phyloP scores from a whole-genome alignment of 176 grass and related monocot species.

The Microstegium vimineum region DNA sequence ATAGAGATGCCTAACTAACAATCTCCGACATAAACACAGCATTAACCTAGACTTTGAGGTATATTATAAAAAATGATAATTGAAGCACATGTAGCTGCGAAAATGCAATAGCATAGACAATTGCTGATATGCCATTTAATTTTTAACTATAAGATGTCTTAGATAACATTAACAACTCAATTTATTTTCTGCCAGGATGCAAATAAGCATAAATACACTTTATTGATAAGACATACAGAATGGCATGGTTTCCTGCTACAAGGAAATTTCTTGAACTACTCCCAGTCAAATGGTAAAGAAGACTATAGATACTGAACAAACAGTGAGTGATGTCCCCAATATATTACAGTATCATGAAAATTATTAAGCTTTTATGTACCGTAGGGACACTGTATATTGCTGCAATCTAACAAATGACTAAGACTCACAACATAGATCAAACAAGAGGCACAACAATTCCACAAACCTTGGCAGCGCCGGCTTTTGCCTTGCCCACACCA shows the following conservation, averaged over 20 bases:
- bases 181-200: neutral
- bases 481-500: slow-evolving; percentile 51
- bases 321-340: neutral
- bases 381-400: slow-evolving; percentile 1
- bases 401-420: neutral
- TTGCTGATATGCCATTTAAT: neutral
- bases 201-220: neutral
- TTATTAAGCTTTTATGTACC: neutral
- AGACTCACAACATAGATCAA: slow-evolving; percentile 15
- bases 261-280: neutral
- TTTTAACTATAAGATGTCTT: neutral
- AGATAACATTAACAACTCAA: neutral
- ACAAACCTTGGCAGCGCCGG: slow-evolving; percentile 53
- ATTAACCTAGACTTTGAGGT: neutral
- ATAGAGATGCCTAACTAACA: slow-evolving; percentile 6
- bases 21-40: neutral
- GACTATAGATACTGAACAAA: neutral
- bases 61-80: neutral
- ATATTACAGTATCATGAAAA: neutral
- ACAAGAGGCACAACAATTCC: neutral
- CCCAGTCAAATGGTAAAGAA: neutral
- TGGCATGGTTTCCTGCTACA: neutral
- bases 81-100: neutral
- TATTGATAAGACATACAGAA: neutral
- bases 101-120: neutral